phyloP scores from a whole-genome alignment of 257 asterid species.

The Datura wrightii region DNA sequence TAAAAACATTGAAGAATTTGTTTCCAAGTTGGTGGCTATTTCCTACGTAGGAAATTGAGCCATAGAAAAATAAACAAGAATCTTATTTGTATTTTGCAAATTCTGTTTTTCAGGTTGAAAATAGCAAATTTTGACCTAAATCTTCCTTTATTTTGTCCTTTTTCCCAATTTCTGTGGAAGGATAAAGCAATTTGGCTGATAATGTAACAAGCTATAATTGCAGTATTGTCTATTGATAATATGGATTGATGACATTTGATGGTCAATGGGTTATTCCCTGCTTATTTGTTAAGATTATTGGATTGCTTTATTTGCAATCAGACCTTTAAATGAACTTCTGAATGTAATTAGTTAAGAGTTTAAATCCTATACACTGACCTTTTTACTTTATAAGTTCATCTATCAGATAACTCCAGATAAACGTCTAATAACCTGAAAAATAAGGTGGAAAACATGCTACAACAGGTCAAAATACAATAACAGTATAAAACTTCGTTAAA shows the following conservation, averaged over 20 bases:
- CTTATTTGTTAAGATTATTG: background rate
- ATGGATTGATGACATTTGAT: background rate
- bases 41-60: background rate
- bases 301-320: background rate
- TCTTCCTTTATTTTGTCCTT: no score
- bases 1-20: slow-evolving; percentile 42
- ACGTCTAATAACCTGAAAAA: background rate
- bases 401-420: background rate
- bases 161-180: no score
- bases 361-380: no score
- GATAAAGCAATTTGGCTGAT: no score
- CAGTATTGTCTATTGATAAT: background rate
- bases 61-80: background rate
- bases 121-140: background rate
- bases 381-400: no score
- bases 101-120: no score
- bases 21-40: slow-evolving; percentile 17
- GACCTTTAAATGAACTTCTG: background rate
- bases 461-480: background rate
- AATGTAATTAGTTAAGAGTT: background rate
- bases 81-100: background rate
- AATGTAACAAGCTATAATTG: background rate
- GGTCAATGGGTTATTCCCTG: background rate
- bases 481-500: background rate
- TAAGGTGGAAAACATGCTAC: background rate